These are phyloP conservation scores for Ilex paraguariensis DNA, from an alignment of 305 asterid genomes.

Conservation along the genomic window DNA sequence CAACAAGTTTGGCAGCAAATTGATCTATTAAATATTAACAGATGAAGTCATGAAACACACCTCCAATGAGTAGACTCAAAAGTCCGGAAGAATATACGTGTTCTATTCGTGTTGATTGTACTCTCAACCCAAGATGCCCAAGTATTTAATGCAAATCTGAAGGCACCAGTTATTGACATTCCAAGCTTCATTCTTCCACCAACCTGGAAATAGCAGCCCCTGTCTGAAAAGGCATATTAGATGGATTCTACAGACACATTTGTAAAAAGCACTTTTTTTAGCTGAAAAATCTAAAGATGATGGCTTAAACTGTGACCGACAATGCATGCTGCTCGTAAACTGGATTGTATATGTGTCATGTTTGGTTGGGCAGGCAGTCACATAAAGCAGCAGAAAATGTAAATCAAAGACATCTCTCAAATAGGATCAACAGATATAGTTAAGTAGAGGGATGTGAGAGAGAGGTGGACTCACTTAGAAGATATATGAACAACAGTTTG, in stretches of 20 bases:
- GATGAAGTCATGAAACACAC: constrained; percentile 26
- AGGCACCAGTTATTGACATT: constrained; percentile 65
- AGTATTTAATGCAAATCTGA: constrained; percentile 60
- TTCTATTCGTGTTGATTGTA: constrained; percentile 48
- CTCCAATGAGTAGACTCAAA: constrained; percentile 94
- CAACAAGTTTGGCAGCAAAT: background rate
- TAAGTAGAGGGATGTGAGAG: too few relatives aligned
- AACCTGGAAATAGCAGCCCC: constrained; percentile 95
- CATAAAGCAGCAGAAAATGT: background rate
- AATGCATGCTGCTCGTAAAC: too few relatives aligned
- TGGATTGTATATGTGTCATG: background rate
- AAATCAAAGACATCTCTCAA: background rate
- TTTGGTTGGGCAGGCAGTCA: background rate
- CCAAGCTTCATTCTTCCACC: constrained; percentile 85
- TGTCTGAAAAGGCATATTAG: constrained; percentile 67
- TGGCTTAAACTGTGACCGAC: too few relatives aligned
- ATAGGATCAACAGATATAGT: background rate
- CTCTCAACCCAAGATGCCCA: constrained; percentile 83
- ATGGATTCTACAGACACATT: constrained; percentile 16
- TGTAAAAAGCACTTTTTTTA: background rate
- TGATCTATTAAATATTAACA: background rate
- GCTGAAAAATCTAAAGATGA: too few relatives aligned
- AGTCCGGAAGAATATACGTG: constrained; percentile 79
- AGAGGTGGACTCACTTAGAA: too few relatives aligned
- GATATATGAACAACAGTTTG: too few relatives aligned